Conservation (phyloP, 805 yeast genomes). For the Cyberlindnera mycetangii region DNA sequence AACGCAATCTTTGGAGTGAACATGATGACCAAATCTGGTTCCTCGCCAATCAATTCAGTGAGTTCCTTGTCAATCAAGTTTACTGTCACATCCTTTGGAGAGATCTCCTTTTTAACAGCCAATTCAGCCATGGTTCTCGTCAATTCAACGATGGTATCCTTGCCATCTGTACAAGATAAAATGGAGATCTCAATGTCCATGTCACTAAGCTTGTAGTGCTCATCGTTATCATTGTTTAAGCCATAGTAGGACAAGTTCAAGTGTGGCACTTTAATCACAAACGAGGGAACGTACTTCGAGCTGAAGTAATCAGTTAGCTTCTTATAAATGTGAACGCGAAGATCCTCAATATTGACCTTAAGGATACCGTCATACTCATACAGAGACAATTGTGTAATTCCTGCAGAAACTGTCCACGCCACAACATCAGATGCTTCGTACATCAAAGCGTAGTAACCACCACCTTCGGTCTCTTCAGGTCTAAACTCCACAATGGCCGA, state of each 20-base stretch:
- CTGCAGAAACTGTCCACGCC: constrained; percentile 91
- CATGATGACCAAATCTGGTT: constrained; percentile 83
- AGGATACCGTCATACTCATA: constrained; percentile 79
- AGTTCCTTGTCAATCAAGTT: constrained; percentile 73
- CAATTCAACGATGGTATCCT: constrained; percentile 83
- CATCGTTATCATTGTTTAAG: constrained; percentile 32
- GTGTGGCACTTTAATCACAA: constrained; percentile 66
- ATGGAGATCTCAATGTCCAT: constrained; percentile 62
- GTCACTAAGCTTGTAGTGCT: constrained; percentile 31
- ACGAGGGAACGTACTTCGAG: constrained; percentile 59
- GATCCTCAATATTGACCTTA: constrained; percentile 50
- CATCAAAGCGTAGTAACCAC: constrained; percentile 80
- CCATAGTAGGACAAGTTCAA: constrained; percentile 47
- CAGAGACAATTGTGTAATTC: constrained; percentile 65
- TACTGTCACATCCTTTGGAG: constrained; percentile 65
- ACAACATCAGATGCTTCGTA: constrained; percentile 73
- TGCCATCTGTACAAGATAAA: constrained; percentile 77
- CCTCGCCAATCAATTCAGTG: constrained; percentile 75
- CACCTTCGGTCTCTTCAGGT: constrained; percentile 80
- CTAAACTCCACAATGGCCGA: constrained; percentile 74
- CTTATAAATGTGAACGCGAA: constrained; percentile 53
- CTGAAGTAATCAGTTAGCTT: constrained; percentile 75
- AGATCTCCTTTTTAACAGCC: constrained; percentile 57
- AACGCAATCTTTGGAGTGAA: constrained; percentile 87
- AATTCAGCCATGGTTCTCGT: constrained; percentile 83